Conservation (phyloP, 805 yeast genomes). For the Metschnikowia gruessii region DNA sequence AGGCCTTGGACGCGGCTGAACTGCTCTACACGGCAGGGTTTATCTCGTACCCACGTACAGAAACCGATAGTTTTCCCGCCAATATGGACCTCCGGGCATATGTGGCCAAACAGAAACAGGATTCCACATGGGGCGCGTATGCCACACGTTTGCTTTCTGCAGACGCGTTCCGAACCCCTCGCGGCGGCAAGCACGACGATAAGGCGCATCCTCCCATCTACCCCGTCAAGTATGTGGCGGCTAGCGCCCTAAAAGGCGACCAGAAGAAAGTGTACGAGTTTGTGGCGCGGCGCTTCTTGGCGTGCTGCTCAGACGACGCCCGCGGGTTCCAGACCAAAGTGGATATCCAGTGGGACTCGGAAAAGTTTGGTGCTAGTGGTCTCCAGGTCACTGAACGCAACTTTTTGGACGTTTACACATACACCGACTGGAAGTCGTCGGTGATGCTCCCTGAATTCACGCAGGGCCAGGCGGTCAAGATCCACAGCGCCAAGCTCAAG, state of each 20-base stretch:
- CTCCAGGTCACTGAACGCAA: conserved; percentile 68
- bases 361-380: conserved; percentile 71
- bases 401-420: conserved; percentile 76
- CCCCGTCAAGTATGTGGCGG: conserved; percentile 58
- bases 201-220: conserved; percentile 99
- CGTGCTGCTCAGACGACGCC: conserved; percentile 91
- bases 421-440: conserved; percentile 72
- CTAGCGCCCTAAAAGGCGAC: conserved; percentile 32
- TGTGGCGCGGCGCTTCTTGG: conserved; percentile 80
- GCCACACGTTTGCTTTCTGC: conserved; percentile 41
- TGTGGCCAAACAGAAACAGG: conserved; percentile 57
- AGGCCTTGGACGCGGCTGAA: conserved; percentile 75
- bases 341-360: conserved; percentile 73
- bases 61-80: conserved; percentile 82
- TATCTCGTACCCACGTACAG: conserved; percentile 95
- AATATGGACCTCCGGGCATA: conserved; percentile 67
- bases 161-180: conserved; percentile 58
- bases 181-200: conserved; percentile 83
- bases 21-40: conserved; percentile 80
- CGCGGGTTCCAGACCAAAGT: conserved; percentile 67
- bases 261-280: conserved; percentile 81
- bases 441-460: conserved; percentile 62
- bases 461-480: conserved; percentile 53
- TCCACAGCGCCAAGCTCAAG: conserved; percentile 56
- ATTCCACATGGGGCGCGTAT: conserved; percentile 68